Base-by-base conservation (phyloP, 352 stramenopile species). In the Globisporangium cystogenes region DNA sequence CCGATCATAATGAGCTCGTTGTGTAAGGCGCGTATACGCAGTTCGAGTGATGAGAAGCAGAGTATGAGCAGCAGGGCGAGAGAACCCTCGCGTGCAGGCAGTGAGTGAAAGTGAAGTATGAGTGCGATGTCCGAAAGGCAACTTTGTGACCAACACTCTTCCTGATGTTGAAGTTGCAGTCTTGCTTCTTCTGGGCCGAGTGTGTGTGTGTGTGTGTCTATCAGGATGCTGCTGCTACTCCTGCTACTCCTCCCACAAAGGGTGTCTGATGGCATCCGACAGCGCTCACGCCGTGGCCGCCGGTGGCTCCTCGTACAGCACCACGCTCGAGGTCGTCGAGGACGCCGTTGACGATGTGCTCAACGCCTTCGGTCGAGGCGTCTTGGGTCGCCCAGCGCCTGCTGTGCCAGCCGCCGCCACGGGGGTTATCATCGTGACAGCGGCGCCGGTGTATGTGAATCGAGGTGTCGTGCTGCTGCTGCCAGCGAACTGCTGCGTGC, bases 341-440 rank as follows among this genome's bases (percentile, higher is more conserved):
- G 56, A 53, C 16, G 56, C 45, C 20, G 56, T 62, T 10, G 56
- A 57, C 44, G 56, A 21, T 15, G 48, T 57, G 41, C 56, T 62
- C 33, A 57, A 62, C n/a, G 56, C 56, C 36, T 62, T 62, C 10
- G 56, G 33, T 1, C 56, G 48, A 14, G 48, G 33, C 18, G 21
- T 46, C 26, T 50, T 55, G 40, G 43, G 15, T 24, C n/a, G 29
- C n/a, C 15, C 18, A 11, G 21, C 21, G 12, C 16, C 35, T 27
- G 27, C 24, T 18, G 41, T 26, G 41, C 11, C 33, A n/a, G 42
- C 29, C 33, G 43, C 41, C 23, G 52, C 42, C 31, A 16, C 31
- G 14, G 31, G 12, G 4, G 31, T 36, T 11, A 15, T 36, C 31
- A 15, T 31, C 3, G 46, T 31, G 37, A 27, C 33, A 7, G 2